Conservation (phyloP, 1,284 basidiomycete species). For the Ganoderma leucocontextum region DNA sequence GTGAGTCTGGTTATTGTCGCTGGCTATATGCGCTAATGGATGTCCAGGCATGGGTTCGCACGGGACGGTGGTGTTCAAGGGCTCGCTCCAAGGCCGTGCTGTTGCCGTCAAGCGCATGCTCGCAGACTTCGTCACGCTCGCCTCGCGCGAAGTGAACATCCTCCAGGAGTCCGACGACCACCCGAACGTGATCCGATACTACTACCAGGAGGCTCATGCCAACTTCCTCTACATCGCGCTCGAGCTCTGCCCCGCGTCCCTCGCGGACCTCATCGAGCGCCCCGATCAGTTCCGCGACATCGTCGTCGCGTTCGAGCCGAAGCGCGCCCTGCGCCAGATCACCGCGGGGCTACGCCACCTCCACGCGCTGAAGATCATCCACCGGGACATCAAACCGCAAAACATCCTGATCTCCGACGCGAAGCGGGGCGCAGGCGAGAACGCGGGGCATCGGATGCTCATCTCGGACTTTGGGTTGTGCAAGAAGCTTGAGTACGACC, state of each 20-base stretch:
- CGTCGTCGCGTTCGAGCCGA: slow-evolving; percentile 79
- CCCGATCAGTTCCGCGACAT: slow-evolving; percentile 80
- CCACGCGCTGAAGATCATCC: slow-evolving; percentile 95
- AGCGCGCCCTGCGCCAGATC: slow-evolving; percentile 89
- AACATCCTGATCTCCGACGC: slow-evolving; percentile 92
- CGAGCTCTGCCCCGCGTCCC: slow-evolving; percentile 94
- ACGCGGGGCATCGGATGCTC: slow-evolving; percentile 81
- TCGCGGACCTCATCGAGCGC: slow-evolving; percentile 92
- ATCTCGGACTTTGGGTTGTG: slow-evolving; percentile 97
- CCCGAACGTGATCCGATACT: slow-evolving; percentile 98
- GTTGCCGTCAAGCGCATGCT: slow-evolving; percentile 97
- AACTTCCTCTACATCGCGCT: slow-evolving; percentile 98
- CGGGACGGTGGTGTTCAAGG: slow-evolving; percentile 94
- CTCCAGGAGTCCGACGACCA: slow-evolving; percentile 98
- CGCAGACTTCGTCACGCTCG: slow-evolving; percentile 95
- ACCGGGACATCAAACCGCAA: slow-evolving; percentile 98
- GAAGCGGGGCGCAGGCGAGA: slow-evolving; percentile 60
- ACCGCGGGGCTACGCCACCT: slow-evolving; percentile 90
- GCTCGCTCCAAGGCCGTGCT: slow-evolving; percentile 93
- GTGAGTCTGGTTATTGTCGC: slow-evolving; percentile 50
- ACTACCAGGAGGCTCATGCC: slow-evolving; percentile 93
- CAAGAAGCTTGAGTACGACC: slow-evolving; percentile 91
- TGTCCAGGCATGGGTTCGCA: slow-evolving; percentile 91
- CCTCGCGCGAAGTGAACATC: slow-evolving; percentile 92
- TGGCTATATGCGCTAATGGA: not conserved